A percentile compares a stretch with the other conserved stretches of the same genome.
These are phyloP conservation scores for Oryza longistaminata DNA, from an alignment of 176 grass and related monocot species.

Conservation along the genomic window DNA sequence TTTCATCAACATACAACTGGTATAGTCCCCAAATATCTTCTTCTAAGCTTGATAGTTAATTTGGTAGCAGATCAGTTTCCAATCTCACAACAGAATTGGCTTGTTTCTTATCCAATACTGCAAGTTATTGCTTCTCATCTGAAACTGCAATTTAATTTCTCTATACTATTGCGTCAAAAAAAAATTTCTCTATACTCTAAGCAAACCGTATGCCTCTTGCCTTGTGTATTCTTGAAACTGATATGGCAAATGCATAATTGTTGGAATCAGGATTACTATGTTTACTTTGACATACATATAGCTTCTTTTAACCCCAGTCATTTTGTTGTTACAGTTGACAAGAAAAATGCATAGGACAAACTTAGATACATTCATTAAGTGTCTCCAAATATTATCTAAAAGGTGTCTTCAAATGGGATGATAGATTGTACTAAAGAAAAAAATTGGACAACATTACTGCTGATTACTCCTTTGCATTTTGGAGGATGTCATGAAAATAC, in stretches of 20 bases:
- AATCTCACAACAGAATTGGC: not conserved
- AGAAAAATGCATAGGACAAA: not conserved
- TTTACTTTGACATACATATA: not conserved
- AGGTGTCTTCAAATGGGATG: not conserved
- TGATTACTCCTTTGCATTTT: conserved; percentile 17
- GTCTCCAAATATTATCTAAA: not conserved
- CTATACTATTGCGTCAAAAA: too few relatives aligned
- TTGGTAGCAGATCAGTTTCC: conserved; percentile 3
- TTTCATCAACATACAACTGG: conserved; percentile 97
- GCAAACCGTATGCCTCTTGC: not conserved
- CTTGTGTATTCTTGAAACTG: conserved; percentile 13
- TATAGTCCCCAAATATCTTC: conserved; percentile 30
- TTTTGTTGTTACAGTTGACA: not conserved
- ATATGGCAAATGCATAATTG: not conserved
- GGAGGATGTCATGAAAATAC: not conserved
- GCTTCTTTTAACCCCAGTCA: not conserved
- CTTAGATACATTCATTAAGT: not conserved
- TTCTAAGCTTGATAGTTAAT: not conserved
- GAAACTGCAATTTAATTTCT: conserved; percentile 4
- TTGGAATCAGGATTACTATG: not conserved
- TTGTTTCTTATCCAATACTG: conserved; percentile 1
- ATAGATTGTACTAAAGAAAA: not conserved
- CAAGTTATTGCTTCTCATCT: not conserved
- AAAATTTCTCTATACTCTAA: not conserved
- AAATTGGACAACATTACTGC: not conserved